Base-by-base conservation (phyloP, 306 rosid genomes). In the Quercus aquifolioides region DNA sequence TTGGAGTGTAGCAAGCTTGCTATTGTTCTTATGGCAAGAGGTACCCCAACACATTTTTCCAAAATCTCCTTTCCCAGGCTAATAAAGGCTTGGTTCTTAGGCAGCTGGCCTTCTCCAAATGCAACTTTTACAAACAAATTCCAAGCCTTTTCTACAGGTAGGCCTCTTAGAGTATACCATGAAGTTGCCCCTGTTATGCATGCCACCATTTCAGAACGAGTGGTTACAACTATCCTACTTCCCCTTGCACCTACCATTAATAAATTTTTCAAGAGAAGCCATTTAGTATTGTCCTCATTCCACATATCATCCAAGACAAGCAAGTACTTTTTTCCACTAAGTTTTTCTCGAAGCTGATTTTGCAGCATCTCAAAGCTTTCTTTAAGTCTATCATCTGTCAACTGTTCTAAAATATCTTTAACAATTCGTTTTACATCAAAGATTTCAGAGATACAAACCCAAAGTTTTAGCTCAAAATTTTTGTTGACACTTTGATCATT, bases 221-320 rank as follows among this genome's bases (percentile, higher is more conserved):
- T 80, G 5, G 83, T 80, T 6, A 43, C 69, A 4, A 73, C 1
- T 63, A 80, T 64, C 31, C 64, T 74, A 58, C 78, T 80, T 38
- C 83, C 79, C 43, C 5, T 55, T 15, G 8, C 74, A 21, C 49
- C 49, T 1, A 1, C 49, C 49, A 7, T 41, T 7, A 41, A 8
- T 0, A 41, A 41, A 41, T 41, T 41, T 41, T 0, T 7, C 2
- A 41, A 41, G 9, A 6, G 52, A 46, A 46, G 4, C 28, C 68
- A 38, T 56, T 80, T 41, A 3, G 26, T 30, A 38, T 67, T 4
- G 56, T 51, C 35, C 19, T 6, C 49, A 1, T 7, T 41, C 49
- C 49, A 41, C 49, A 41, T 0, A 41, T 41, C 12, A 1, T 41
- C 49, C 49, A 41, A 8, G 49, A 41, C 49, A 41, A 41, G 10